Evolutionary conservation across 2,329 filamentous ascomycete species (phyloP).

Genomic region (Fusarium transvaalense): DNA sequence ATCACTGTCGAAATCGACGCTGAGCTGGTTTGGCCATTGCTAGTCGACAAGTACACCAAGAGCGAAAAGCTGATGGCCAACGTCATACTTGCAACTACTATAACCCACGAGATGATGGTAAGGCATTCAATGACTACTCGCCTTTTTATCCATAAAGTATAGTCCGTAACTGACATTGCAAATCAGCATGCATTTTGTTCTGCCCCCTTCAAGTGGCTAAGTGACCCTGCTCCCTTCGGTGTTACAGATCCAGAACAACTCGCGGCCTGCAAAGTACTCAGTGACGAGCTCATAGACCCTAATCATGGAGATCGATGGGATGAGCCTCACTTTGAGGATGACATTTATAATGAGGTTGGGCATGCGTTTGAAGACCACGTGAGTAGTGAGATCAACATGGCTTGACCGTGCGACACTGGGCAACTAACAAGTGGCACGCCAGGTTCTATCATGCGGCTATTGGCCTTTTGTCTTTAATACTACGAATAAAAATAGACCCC

Average conservation of each 20-base stretch:
- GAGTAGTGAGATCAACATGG: background rate
- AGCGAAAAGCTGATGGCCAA: conserved; percentile 47
- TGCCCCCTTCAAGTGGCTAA: conserved; percentile 32
- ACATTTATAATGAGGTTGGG: conserved; percentile 42
- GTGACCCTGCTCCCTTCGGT: conserved; percentile 30
- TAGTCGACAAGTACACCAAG: conserved; percentile 39
- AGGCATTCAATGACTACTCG: conserved; percentile 10
- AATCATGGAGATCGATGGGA: background rate
- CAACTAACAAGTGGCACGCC: background rate
- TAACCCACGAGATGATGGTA: conserved; percentile 50
- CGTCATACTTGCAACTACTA: conserved; percentile 35
- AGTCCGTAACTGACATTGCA: conserved; percentile 7
- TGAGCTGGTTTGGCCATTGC: conserved; percentile 46
- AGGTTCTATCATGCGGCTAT: conserved; percentile 43
- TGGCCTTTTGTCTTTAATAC: conserved; percentile 29
- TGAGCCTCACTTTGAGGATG: conserved; percentile 47
- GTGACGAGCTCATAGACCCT: conserved; percentile 7
- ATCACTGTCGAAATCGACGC: conserved; percentile 28
- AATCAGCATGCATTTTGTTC: conserved; percentile 38
- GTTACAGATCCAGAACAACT: conserved; percentile 16
- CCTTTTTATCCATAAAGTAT: background rate
- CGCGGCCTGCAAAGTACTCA: conserved; percentile 24
- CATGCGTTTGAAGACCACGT: conserved; percentile 43
- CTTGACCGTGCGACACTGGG: background rate
- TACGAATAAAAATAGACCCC: background rate